phyloP scores from a whole-genome alignment of 768 basidiomycete genomes.

The Bullera alba region DNA sequence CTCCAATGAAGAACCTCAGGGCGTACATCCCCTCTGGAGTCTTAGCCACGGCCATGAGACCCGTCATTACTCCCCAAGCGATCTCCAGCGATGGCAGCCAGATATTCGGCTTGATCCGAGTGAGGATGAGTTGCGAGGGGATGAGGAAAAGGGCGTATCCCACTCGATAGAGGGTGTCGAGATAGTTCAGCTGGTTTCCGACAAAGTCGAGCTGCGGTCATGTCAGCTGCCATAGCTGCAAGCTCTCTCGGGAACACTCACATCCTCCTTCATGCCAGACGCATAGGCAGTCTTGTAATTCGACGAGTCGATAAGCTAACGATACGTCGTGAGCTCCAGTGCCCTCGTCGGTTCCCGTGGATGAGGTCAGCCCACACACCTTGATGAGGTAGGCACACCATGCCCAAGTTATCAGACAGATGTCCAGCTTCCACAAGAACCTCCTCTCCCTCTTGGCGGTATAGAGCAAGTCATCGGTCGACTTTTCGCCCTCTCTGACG shows the following conservation, averaged over 20 bases:
- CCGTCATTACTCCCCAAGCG: slow-evolving; percentile 3
- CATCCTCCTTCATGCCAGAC: slow-evolving; percentile 9
- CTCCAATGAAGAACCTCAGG: slow-evolving; percentile 28
- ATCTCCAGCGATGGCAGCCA: slow-evolving; percentile 10
- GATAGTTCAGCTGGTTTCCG: not conserved
- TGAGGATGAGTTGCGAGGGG: not conserved
- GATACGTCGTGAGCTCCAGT: too few relatives aligned
- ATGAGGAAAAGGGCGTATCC: not conserved
- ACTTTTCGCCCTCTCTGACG: too few relatives aligned
- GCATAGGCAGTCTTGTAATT: slow-evolving; percentile 10
- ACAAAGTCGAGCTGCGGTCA: not conserved
- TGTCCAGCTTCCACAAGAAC: slow-evolving; percentile 10
- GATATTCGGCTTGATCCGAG: not conserved
- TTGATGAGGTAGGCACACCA: slow-evolving; percentile 13
- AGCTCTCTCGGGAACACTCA: not conserved
- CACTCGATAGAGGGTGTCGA: slow-evolving; percentile 5
- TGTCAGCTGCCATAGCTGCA: not conserved
- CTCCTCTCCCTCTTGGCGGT: slow-evolving; percentile 5
- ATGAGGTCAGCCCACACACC: too few relatives aligned
- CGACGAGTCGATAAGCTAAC: not conserved
- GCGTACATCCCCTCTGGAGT: slow-evolving; percentile 17
- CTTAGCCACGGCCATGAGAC: slow-evolving; percentile 7
- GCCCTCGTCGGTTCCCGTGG: too few relatives aligned
- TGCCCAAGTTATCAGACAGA: slow-evolving; percentile 8
- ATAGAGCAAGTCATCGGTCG: not conserved